Evolutionary conservation across 2,329 filamentous ascomycete genomes (phyloP), one percentile per base, ranked within the genome.

Genomic region (Paramyrothecium roridum): DNA sequence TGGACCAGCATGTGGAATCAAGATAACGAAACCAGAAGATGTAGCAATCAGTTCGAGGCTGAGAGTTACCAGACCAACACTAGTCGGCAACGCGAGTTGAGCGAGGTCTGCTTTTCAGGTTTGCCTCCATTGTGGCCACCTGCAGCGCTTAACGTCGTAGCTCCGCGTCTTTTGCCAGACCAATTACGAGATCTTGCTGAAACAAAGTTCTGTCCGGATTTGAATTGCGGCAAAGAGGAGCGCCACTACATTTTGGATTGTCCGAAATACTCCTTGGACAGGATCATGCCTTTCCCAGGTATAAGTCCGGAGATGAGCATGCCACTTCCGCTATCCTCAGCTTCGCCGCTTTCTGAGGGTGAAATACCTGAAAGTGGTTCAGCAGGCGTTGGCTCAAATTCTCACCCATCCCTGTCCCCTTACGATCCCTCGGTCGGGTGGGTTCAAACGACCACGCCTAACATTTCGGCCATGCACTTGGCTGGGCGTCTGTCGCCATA

Each of bases 401-500:
- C 37, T 16, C 6, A 4, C 13, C 4, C 37, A 13, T 6, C 12
- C 37, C n/a, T n/a, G 12, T 43, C 37, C 12, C n/a, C 4, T 13
- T 6, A 43, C 4, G 37, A 17, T 43, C n/a, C n/a, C 13, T 4
- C 12, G n/a, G 7, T 6, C n/a, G 13, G 37, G 12, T 13, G 4
- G 4, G 37, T 4, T 16, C 6, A 43, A 6, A 43, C 13, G 13
- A 17, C n/a, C 37, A 43, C 37, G 13, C 37, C 37, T 6, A 19
- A 19, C 13, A 43, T 43, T 43, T 4, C 16, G n/a, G 37, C 37
- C 13, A 43, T 4, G 37, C 37, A 26, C 16, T 23, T 43, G 17
- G 55, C 59, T 11, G 65, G 65, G 30, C 60, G 66, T 21, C 55
- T 68, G 21, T 65, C 65, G 22, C 62, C 65, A 34, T 69, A 63